Base-by-base conservation (phyloP, 192 early-diverging fungal genomes). In the Coemansia sp. region DNA sequence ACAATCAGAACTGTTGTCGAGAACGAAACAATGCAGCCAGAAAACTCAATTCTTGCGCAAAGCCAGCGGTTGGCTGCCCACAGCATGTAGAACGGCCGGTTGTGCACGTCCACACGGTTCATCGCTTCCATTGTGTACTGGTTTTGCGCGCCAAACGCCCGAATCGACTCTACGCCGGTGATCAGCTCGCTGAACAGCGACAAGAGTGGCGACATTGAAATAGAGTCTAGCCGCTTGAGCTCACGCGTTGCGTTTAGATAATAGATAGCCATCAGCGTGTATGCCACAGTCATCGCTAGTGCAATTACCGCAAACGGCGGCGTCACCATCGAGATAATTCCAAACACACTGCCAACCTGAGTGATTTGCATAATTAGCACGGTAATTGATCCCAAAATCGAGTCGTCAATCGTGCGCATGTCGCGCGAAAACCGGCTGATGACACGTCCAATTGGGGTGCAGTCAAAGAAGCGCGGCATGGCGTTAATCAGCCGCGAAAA, bases 21-120 rank as follows among this genome's bases (percentile, higher is more conserved):
- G 40, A 95, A 89, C 17, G 86, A 72, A n/a, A 96, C 90, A 20
- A 91, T 68, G 11, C 88, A 87, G 36, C 89, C 91, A 0, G 90
- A 78, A 23, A 91, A 67, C 57, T 94, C 94, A 31, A 91, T 91
- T 47, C 96, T 87, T 55, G 89, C 83, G 62, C 88, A 90, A 38
- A 97, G 79, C 94, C 94, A 97, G 54, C 94, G 85, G 83, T 96
- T 98, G 26, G 90, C 85, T 0, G 86, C 86, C 93, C 94, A 94
- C 81, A 95, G 83, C 69, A 88, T 86, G 60, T 94, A 88, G 70
- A 87, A 93, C 5, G 94, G 88, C 12, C 94, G 83, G 73, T 95
- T 94, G 81, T 93, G 91, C 51, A 73, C 78, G 69, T 98, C 87
- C 12, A 87, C 75, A 48, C 87, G 85, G 28, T 51, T 55, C 68